Base-by-base conservation (phyloP, 129 eudicot genomes). In the Oenanthe sinensis region DNA sequence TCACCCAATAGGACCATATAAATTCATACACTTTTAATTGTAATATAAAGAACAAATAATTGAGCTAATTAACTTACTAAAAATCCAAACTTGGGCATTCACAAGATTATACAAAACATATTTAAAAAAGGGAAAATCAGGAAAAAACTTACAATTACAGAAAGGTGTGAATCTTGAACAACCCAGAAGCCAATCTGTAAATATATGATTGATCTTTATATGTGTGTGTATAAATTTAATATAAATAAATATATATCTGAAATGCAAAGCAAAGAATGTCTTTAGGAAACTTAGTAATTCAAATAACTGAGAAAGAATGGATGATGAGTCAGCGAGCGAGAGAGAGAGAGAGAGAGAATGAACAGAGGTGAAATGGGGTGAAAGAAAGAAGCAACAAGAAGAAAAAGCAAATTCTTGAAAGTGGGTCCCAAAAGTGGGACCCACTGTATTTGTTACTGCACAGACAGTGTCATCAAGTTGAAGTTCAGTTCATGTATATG, bases 181-280 rank as follows among this genome's bases (percentile, higher is more conserved):
- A 24, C 60, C 30, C 77, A 74, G 20, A n/a, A 45, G 40, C 60
- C 77, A 74, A 46, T 74, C 30, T n/a, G 39, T 9, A 24, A 46
- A 4, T 3, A 44, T 9, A 46, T 43, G 54, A 42, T 72, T 72
- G 33, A 22, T 72, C 24, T 74, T 15, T 6, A 0, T n/a, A 5
- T 45, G 45, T 50, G 58, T 50, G 1, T 16, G 7, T 50, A 49
- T 10, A 13, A 49, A 12, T 15, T 49, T 15, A 10, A 60, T 4
- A 60, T n/a, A 0, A 8, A 20, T 60, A 9, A 2, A 2, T 60
- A 60, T 22, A 22, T 60, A 60, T 60, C 68, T 60, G 68, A n/a
- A 60, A 60, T 9, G 68, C 75, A 70, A 74, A 74, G 77, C 58
- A 74, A 74, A 45, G 77, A 74, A 74, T 74, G 77, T 46, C 72